A percentile compares a stretch with the other conserved stretches of the same genome.
Conservation (phyloP, 2,329 filamentous ascomycete species). For the Tolypocladium cylindrosporum region DNA sequence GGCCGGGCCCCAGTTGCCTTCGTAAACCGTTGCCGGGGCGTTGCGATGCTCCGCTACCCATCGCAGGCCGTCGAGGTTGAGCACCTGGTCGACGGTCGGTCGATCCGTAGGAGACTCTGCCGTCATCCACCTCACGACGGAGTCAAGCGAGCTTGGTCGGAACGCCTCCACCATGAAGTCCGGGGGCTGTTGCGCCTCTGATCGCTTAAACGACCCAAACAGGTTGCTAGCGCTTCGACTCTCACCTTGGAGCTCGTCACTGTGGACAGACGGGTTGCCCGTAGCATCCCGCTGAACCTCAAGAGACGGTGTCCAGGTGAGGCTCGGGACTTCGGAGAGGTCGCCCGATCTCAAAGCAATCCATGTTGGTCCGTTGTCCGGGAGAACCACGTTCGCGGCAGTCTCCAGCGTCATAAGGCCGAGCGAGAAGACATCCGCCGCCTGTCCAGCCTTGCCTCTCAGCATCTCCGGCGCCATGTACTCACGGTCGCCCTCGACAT, state of each 20-base stretch:
- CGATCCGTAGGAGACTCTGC: slow-evolving; percentile 61
- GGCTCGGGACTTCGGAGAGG: slow-evolving; percentile 75
- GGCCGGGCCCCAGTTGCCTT: slow-evolving; percentile 91
- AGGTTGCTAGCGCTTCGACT: slow-evolving; percentile 24
- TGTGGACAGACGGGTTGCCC: slow-evolving; percentile 31
- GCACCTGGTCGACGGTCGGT: slow-evolving; percentile 64
- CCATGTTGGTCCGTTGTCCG: slow-evolving; percentile 88
- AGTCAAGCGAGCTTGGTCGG: slow-evolving; percentile 69
- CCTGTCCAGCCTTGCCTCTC: slow-evolving; percentile 75
- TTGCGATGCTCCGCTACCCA: slow-evolving; percentile 73
- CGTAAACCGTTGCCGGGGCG: slow-evolving; percentile 87
- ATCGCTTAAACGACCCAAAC: slow-evolving; percentile 37
- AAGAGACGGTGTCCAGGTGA: slow-evolving; percentile 71
- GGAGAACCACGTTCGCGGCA: slow-evolving; percentile 85
- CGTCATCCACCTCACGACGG: slow-evolving; percentile 82
- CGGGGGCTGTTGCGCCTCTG: slow-evolving; percentile 54
- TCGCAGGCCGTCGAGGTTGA: slow-evolving; percentile 61
- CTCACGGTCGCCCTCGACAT: slow-evolving; percentile 89
- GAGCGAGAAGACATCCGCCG: slow-evolving; percentile 87
- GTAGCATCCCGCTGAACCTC: slow-evolving; percentile 65
- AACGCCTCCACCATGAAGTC: slow-evolving; percentile 76
- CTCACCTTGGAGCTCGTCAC: slow-evolving; percentile 20
- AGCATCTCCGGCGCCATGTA: slow-evolving; percentile 95
- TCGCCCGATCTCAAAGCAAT: slow-evolving; percentile 81
- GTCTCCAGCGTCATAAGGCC: slow-evolving; percentile 93